phyloP scores from a whole-genome alignment of 345 rosid species.

The Excoecaria agallocha region DNA sequence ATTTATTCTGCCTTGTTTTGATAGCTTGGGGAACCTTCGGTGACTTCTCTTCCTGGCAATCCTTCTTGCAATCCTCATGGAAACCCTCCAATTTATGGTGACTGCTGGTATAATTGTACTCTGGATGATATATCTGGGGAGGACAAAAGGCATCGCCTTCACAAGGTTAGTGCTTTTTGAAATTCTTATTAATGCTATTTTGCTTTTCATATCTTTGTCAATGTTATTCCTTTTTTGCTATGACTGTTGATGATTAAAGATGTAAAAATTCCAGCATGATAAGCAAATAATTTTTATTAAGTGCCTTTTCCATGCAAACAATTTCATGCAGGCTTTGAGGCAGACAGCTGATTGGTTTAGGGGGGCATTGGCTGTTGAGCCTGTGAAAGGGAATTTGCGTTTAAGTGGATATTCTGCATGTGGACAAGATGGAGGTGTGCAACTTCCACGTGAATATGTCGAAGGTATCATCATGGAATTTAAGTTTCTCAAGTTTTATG shows the following conservation, averaged over 20 bases:
- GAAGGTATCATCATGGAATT: constrained; percentile 57
- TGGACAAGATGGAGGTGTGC: constrained; percentile 99
- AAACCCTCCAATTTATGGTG: constrained; percentile 79
- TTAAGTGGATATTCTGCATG: constrained; percentile 99
- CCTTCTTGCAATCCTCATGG: constrained; percentile 75
- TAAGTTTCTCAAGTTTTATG: constrained; percentile 10
- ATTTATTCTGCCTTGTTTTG: constrained; percentile 15
- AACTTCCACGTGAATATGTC: constrained; percentile 88
- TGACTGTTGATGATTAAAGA: not conserved
- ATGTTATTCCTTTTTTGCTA: not conserved
- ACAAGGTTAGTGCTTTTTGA: constrained; percentile 50
- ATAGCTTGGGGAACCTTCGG: constrained; percentile 92
- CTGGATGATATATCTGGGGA: constrained; percentile 83
- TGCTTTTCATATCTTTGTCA: not conserved
- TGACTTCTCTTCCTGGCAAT: constrained; percentile 39
- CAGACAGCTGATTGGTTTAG: constrained; percentile 93
- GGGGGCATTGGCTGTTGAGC: constrained; percentile 92
- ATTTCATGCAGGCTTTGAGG: constrained; percentile 73
- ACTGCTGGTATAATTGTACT: constrained; percentile 98
- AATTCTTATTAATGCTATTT: not conserved
- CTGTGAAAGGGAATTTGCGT: constrained; percentile 93
- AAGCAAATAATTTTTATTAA: constrained; percentile 7
- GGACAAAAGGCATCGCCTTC: constrained; percentile 83
- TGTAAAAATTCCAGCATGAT: not conserved
- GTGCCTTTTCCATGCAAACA: constrained; percentile 23